Evolutionary conservation across 2,329 filamentous ascomycete genomes (phyloP).

Genomic region (Penicillium sp.): DNA sequence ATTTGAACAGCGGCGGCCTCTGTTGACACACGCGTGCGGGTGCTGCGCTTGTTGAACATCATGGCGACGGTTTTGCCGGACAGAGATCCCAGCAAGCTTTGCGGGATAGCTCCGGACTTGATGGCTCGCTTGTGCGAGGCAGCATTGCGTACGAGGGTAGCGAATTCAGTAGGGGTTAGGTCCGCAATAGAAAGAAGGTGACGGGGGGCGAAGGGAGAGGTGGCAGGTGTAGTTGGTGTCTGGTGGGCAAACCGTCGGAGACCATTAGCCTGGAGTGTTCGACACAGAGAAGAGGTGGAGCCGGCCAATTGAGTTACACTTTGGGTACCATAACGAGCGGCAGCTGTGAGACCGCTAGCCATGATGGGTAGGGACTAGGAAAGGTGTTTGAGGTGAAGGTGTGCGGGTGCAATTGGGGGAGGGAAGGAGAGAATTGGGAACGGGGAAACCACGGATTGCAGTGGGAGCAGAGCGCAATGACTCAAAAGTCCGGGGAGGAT

Average conservation of each 20-base stretch:
- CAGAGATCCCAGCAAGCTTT: slow-evolving; percentile 60
- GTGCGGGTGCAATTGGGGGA: slow-evolving; percentile 10
- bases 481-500: no score
- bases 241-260: slow-evolving; percentile 37
- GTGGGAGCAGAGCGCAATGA: slow-evolving; percentile 17
- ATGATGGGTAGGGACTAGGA: slow-evolving; percentile 20
- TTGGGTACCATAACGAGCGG: slow-evolving; percentile 28
- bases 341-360: slow-evolving; percentile 30
- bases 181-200: slow-evolving; percentile 92
- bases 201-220: slow-evolving; percentile 64
- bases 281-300: slow-evolving; percentile 26
- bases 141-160: slow-evolving; percentile 78
- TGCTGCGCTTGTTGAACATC: slow-evolving; percentile 96
- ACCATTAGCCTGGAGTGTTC: slow-evolving; percentile 28
- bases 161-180: slow-evolving; percentile 74
- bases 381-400: slow-evolving; percentile 5
- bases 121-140: slow-evolving; percentile 70
- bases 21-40: slow-evolving; percentile 87
- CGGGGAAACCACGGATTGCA: slow-evolving; percentile 3
- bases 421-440: slow-evolving; percentile 1
- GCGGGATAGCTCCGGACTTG: slow-evolving; percentile 65
- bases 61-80: slow-evolving; percentile 81
- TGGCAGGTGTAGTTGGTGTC: slow-evolving; percentile 40
- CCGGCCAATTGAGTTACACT: slow-evolving; percentile 29
- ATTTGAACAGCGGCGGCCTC: slow-evolving; percentile 85